Conservation (phyloP, 345 rosid genomes). For the Boechera retrofracta region DNA sequence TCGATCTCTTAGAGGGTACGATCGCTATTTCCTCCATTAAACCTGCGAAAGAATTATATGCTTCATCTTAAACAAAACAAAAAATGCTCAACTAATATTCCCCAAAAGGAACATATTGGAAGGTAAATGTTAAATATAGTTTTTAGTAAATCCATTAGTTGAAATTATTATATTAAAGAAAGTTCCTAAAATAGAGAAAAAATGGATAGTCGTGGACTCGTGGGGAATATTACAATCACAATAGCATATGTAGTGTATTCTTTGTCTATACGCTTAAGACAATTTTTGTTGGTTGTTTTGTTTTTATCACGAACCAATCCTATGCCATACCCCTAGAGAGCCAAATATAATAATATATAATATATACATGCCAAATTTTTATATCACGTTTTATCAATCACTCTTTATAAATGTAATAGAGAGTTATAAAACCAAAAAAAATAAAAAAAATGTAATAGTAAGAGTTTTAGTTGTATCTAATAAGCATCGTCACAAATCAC, state of each 20-base stretch:
- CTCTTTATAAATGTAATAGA: too few relatives aligned
- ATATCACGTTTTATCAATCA: too few relatives aligned
- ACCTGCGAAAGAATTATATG: neutral
- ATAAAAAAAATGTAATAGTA: neutral
- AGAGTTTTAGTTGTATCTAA: conserved; percentile 10
- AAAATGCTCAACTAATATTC: neutral
- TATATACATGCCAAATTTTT: too few relatives aligned
- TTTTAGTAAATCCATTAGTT: too few relatives aligned
- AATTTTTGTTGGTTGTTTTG: conserved; percentile 7
- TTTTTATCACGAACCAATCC: conserved; percentile 9
- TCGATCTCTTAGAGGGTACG: neutral
- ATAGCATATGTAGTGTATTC: conserved; percentile 39
- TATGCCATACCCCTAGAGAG: neutral
- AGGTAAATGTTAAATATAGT: too few relatives aligned
- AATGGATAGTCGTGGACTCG: neutral
- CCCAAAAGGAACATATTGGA: too few relatives aligned
- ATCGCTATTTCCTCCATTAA: neutral
- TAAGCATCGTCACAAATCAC: conserved; percentile 23
- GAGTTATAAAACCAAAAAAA: too few relatives aligned
- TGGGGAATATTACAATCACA: conserved; percentile 35
- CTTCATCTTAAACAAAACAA: neutral
- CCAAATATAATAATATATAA: neutral
- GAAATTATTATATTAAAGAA: too few relatives aligned
- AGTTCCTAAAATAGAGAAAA: neutral
- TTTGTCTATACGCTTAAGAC: conserved; percentile 28